A percentile compares a stretch with the other conserved stretches of the same genome.
Evolutionary conservation across 768 basidiomycete genomes (phyloP).

Genomic region (Boletus subparvulus): DNA sequence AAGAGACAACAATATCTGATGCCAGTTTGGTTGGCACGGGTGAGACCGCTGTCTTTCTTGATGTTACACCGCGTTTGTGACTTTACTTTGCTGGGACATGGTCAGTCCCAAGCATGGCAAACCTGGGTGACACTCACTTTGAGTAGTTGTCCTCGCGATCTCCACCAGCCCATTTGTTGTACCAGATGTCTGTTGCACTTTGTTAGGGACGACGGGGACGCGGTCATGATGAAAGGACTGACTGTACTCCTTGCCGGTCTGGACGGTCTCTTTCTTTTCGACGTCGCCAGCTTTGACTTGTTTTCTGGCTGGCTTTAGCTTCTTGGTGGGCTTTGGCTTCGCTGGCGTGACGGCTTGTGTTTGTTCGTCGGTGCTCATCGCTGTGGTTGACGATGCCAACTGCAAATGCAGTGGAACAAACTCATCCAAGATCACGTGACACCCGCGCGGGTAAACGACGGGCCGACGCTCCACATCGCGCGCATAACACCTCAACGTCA

Average conservation of each 20-base stretch:
- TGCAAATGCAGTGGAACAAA: background rate
- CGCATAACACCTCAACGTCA: slow-evolving; percentile 8
- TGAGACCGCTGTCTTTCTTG: slow-evolving; percentile 86
- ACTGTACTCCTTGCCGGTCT: slow-evolving; percentile 98
- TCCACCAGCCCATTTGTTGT: slow-evolving; percentile 99
- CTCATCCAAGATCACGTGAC: slow-evolving; percentile 21
- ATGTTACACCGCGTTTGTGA: slow-evolving; percentile 91
- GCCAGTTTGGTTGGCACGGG: slow-evolving; percentile 91
- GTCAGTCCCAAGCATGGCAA: slow-evolving; percentile 2
- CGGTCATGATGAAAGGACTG: slow-evolving; percentile 31
- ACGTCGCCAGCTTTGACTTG: slow-evolving; percentile 91
- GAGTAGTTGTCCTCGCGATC: slow-evolving; percentile 96
- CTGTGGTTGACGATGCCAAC: slow-evolving; percentile 6
- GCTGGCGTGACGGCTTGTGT: slow-evolving; percentile 12
- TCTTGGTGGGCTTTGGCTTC: slow-evolving; percentile 47
- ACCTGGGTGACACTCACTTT: slow-evolving; percentile 56
- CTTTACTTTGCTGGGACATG: slow-evolving; percentile 73
- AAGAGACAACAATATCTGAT: slow-evolving; percentile 94
- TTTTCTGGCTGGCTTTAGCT: slow-evolving; percentile 88
- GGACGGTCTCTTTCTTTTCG: slow-evolving; percentile 82
- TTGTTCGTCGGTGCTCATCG: slow-evolving; percentile 35
- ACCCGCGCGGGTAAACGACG: slow-evolving; percentile 18
- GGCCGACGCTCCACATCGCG: slow-evolving; percentile 11
- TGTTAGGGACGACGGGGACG: slow-evolving; percentile 6
- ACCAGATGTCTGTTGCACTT: slow-evolving; percentile 80